These are phyloP conservation scores for Ballota nigra DNA, from an alignment of 257 asterid genomes.

Conservation along the genomic window DNA sequence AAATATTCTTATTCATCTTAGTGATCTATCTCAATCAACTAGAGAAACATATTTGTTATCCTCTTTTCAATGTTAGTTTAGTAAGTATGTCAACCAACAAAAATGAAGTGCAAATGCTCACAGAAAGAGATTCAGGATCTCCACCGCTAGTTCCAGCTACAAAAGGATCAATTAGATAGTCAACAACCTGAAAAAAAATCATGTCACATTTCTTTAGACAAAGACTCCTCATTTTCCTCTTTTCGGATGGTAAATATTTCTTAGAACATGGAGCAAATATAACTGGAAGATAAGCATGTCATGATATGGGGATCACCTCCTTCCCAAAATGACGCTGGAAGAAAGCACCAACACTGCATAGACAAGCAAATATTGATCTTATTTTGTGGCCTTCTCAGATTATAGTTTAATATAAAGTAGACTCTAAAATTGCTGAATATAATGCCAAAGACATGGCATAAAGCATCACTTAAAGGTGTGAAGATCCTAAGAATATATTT, in stretches of 20 bases:
- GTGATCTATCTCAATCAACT: slow-evolving; percentile 2
- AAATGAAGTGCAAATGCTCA: slow-evolving; percentile 40
- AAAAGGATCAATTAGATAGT: slow-evolving; percentile 88
- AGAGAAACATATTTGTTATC: neutral
- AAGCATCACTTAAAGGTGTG: neutral
- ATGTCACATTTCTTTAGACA: slow-evolving; percentile 1
- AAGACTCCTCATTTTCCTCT: neutral
- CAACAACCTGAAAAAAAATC: slow-evolving; percentile 64
- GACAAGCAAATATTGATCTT: slow-evolving; percentile 27
- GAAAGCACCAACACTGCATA: slow-evolving; percentile 85
- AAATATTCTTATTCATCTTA: neutral
- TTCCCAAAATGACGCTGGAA: slow-evolving; percentile 95
- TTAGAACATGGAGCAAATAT: neutral
- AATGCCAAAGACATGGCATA: slow-evolving; percentile 5
- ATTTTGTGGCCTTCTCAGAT: slow-evolving; percentile 10
- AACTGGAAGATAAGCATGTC: neutral
- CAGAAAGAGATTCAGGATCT: slow-evolving; percentile 90
- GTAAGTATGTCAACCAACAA: slow-evolving; percentile 11
- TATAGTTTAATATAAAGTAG: neutral
- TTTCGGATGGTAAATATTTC: neutral
- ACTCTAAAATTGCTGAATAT: slow-evolving; percentile 1
- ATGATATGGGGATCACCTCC: slow-evolving; percentile 53
- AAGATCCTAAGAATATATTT: neutral
- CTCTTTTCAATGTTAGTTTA: neutral
- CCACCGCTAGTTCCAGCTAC: slow-evolving; percentile 94